These are phyloP conservation scores for Geosmithia flava DNA, from an alignment of 2,329 filamentous ascomycete genomes.

Conservation along the genomic window DNA sequence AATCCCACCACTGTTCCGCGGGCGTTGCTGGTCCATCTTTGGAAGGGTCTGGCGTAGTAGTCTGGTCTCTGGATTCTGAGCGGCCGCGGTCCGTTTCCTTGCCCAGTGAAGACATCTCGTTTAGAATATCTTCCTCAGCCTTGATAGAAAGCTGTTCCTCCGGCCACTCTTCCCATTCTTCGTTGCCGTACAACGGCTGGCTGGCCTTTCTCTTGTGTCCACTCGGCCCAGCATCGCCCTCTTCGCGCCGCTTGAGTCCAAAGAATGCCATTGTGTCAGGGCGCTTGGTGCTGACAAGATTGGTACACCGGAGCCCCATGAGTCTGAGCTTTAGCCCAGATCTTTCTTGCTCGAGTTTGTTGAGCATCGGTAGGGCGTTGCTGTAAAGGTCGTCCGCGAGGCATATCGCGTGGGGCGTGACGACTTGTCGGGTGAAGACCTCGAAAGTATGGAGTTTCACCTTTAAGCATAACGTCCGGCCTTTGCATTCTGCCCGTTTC, in stretches of 20 bases:
- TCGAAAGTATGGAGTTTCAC: slow-evolving; percentile 92
- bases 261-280: slow-evolving; percentile 70
- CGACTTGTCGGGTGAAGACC: slow-evolving; percentile 71
- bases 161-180: slow-evolving; percentile 56
- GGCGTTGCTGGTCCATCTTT: slow-evolving; percentile 15
- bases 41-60: slow-evolving; percentile 31
- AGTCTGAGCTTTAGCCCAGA: slow-evolving; percentile 68
- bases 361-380: slow-evolving; percentile 68
- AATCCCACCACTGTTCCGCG: slow-evolving; percentile 57
- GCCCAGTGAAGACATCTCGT: slow-evolving; percentile 2
- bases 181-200: slow-evolving; percentile 16
- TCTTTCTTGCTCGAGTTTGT: slow-evolving; percentile 73
- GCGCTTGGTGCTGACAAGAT: slow-evolving; percentile 78
- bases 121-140: slow-evolving; percentile 6
- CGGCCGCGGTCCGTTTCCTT: not conserved
- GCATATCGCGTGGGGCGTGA: slow-evolving; percentile 59
- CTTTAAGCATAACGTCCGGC: slow-evolving; percentile 83
- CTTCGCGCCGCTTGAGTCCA: slow-evolving; percentile 36
- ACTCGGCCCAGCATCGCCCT: slow-evolving; percentile 3
- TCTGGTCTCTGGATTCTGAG: slow-evolving; percentile 4
- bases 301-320: slow-evolving; percentile 80
- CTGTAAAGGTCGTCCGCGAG: slow-evolving; percentile 74
- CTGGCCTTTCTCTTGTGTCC: slow-evolving; percentile 21
- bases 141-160: slow-evolving; percentile 42
- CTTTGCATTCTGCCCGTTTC: slow-evolving; percentile 67